Evolutionary conservation across 345 rosid genomes (phyloP).

Genomic region (Luvunga scandens): DNA sequence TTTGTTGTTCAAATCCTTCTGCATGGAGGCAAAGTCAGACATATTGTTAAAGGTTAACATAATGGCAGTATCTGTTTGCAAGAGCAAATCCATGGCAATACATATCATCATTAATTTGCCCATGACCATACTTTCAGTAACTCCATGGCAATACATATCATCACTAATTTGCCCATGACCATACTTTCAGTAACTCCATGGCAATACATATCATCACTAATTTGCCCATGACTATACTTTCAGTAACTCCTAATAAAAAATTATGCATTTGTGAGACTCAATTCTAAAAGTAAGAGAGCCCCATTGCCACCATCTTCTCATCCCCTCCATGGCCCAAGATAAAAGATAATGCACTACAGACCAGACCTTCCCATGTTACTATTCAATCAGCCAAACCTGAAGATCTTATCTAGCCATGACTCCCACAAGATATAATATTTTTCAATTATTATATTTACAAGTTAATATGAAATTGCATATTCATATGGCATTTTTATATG

Average conservation of each 20-base stretch:
- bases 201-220: neutral
- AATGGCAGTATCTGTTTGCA: neutral
- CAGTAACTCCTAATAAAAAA: neutral
- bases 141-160: no score
- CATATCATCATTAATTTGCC: no score
- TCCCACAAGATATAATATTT: neutral
- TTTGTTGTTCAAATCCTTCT: slow-evolving; percentile 83
- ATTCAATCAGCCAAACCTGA: neutral
- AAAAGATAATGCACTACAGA: neutral
- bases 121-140: no score
- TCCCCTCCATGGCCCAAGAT: neutral
- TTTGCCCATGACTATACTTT: neutral
- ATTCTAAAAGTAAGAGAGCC: neutral
- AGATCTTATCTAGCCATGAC: neutral
- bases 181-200: no score
- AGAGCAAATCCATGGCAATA: neutral
- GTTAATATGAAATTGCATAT: no score
- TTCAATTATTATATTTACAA: neutral
- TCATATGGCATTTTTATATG: no score
- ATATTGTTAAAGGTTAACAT: neutral
- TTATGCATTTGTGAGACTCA: neutral
- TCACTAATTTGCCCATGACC: no score
- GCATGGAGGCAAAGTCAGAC: slow-evolving; percentile 17
- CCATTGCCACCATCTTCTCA: neutral
- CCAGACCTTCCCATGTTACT: neutral